Evolutionary conservation across 2,329 filamentous ascomycete species (phyloP), one percentile per base, ranked within the genome.

Genomic region (Akanthomyces muscarius): DNA sequence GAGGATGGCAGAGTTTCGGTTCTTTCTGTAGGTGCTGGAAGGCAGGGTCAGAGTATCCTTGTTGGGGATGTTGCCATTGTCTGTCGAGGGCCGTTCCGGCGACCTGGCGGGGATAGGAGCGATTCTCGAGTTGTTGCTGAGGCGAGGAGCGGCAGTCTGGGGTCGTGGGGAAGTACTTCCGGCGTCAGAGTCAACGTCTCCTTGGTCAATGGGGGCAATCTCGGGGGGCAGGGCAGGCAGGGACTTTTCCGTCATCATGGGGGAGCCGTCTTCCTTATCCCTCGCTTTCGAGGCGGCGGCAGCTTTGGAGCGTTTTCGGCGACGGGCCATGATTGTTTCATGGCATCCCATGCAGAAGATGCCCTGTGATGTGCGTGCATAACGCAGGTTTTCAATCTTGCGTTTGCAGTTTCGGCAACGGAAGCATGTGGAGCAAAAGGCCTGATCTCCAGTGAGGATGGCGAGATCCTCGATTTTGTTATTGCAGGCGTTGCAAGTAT

Each of bases 311-410:
- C 91, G 92, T 78, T 98, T 97, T 71, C 92, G 86, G 67, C 94
- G 85, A 66, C 94, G 84, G 56, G 94, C 92, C 92, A 98, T 98
- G 60, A 99, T 79, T 33, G 92, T 95, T 77, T 99, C 95, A 73
- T 99, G 95, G 74, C 95, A 99, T 72, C 89, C 92, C 95, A 99
- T 99, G 79, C 95, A 99, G 74, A 99, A 98, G 70, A 99, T 99
- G 65, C 95, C 95, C 76, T 98, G 95, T 8, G 94, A 97, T 1
- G 95, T 99, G 72, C 95, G 88, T 61, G 95, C 95, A 86, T 98
- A 99, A 74, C 94, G 89, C 67, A 99, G 82, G 74, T 99, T 99
- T 77, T 99, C 95, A 65, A 99, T 99, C 81, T 97, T 97, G 74
- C 91, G 88, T 81, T 98, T 99, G 83, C 95, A 99, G 75, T 98